These are phyloP conservation scores for Xylariales sp. DNA, from an alignment of 2,329 filamentous ascomycete genomes.

Conservation along the genomic window DNA sequence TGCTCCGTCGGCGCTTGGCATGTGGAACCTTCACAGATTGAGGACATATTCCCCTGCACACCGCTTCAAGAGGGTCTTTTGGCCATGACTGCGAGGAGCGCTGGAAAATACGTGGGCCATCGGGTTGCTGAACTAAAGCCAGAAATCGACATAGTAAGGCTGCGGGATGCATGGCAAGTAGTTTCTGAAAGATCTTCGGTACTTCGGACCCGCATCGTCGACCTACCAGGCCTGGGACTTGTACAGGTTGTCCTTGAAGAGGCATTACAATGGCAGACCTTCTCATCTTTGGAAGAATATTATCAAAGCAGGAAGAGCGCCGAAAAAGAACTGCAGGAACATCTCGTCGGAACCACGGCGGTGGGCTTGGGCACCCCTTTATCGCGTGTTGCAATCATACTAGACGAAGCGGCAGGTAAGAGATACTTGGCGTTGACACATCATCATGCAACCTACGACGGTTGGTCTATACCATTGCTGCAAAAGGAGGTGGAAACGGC, in stretches of 20 bases:
- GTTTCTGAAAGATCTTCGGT: background rate
- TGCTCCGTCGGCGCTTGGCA: too few species aligned
- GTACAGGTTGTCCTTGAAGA: conserved; percentile 1
- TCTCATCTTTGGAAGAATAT: too few species aligned
- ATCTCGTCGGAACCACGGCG: background rate
- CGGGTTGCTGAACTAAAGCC: background rate
- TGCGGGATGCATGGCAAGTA: background rate
- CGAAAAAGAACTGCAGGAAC: too few species aligned
- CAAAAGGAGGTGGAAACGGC: conserved; percentile 11
- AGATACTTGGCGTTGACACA: conserved; percentile 28
- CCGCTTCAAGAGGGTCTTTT: conserved; percentile 1
- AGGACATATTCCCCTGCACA: conserved; percentile 5
- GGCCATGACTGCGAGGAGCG: background rate
- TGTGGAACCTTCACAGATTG: background rate
- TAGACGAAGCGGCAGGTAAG: too few species aligned
- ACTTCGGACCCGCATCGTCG: conserved; percentile 1
- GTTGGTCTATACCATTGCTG: conserved; percentile 21
- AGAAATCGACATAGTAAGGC: background rate
- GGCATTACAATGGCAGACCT: background rate
- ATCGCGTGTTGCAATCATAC: background rate
- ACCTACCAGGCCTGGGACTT: background rate
- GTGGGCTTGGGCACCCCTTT: background rate
- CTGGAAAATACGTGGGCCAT: background rate
- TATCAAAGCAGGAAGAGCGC: too few species aligned
- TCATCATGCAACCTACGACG: conserved; percentile 28